These are phyloP conservation scores for Garcia nutans DNA, from an alignment of 345 rosid genomes.

Conservation along the genomic window DNA sequence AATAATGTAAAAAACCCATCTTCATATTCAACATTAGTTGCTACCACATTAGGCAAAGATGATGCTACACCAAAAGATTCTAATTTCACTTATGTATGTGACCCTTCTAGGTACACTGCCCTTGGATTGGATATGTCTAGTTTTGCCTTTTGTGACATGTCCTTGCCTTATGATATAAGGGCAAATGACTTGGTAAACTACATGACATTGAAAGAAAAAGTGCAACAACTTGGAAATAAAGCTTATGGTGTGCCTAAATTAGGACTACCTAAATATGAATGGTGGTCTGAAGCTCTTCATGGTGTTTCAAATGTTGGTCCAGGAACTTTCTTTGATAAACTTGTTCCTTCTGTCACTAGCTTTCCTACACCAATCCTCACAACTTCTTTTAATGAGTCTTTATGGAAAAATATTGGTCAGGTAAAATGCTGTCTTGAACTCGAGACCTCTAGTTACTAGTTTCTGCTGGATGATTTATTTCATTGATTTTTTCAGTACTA, in stretches of 20 bases:
- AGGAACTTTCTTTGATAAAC: conserved; percentile 29
- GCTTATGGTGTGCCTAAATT: conserved; percentile 30
- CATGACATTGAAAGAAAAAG: conserved; percentile 39
- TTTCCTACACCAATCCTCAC: conserved; percentile 45
- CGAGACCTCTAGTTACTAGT: too few relatives aligned
- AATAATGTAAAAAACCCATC: neutral
- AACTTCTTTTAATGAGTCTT: conserved; percentile 40
- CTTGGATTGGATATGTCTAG: conserved; percentile 25
- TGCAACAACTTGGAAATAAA: conserved; percentile 26
- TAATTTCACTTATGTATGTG: conserved; percentile 26
- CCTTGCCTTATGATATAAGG: conserved; percentile 29
- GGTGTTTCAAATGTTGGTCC: conserved; percentile 44
- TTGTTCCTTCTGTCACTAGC: conserved; percentile 42
- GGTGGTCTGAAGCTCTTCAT: conserved; percentile 57
- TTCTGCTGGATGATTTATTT: too few relatives aligned
- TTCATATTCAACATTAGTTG: neutral
- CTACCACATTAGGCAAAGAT: neutral
- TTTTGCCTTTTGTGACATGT: conserved; percentile 30
- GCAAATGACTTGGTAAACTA: conserved; percentile 35
- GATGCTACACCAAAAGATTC: neutral
- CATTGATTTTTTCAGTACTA: too few relatives aligned
- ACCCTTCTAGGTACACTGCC: conserved; percentile 9
- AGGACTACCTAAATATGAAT: conserved; percentile 40
- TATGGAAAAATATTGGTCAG: conserved; percentile 48
- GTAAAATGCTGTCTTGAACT: conserved; percentile 12